Base-by-base conservation (phyloP, 2,329 filamentous ascomycete species). In the Arthrobotrys musiformis region DNA sequence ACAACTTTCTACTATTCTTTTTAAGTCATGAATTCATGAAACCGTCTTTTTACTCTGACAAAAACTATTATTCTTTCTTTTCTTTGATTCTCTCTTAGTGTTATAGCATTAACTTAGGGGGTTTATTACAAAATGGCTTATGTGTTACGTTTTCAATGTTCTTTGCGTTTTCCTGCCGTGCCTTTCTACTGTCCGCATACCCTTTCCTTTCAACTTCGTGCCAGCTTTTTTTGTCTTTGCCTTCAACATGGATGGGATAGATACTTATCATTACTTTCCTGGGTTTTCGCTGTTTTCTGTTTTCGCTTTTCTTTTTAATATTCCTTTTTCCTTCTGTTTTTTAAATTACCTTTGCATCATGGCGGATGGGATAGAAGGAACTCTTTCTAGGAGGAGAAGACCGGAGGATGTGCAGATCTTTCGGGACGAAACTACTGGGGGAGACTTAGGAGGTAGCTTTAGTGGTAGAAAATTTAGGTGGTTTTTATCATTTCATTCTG, bases 351-450 rank as follows among this genome's bases (percentile, higher is more conserved):
- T 50, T 63, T 48, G 50, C 30, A 64, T 61, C 68, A 60, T n/a
- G n/a, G 40, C 19, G 64, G 69, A 79, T 78, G 67, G 73, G 78
- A 33, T 26, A 26, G 40, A 35, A 22, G 28, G 8, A 13, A n/a
- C 11, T 6, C 2, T 35, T 44, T n/a, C 15, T 58, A 22, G 33
- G 6, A 11, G 56, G 48, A 60, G 67, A n/a, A n/a, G n/a, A 73
- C 70, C 42, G 70, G 79, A 77, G 80, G 82, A 82, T 82, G 83
- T 84, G 83, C 83, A 84, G 83, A 82, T 82, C 82, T 81, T 73
- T 35, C 37, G 46, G 37, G 42, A 37, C 35, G 33, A 40, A 11
- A 15, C n/a, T n/a, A 42, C 40, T 42, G 15, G 40, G 40, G n/a
- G 8, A 19, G 4, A 19, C 40, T 19, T 42, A n/a, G n/a, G n/a